Conservation (phyloP, 106 monocot species). For the Iris macrosiphon region DNA sequence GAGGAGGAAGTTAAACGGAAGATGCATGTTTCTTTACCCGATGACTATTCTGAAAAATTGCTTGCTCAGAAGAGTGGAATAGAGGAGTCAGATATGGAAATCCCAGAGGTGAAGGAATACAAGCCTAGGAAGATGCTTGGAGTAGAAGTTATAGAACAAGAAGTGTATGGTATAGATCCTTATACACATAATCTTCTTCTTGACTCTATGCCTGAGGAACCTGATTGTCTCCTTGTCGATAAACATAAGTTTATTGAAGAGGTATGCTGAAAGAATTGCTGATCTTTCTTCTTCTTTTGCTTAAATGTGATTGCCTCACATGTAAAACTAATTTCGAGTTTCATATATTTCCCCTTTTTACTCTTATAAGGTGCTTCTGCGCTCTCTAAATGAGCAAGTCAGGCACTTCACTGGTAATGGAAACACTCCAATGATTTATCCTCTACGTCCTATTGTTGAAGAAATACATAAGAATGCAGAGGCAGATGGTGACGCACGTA, state of each 20-base stretch:
- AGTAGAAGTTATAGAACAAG: conserved; percentile 91
- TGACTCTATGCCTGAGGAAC: conserved; percentile 85
- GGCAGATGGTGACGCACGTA: conserved; percentile 39
- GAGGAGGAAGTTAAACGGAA: conserved; percentile 82
- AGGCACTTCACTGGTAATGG: conserved; percentile 83
- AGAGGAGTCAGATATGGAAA: conserved; percentile 85
- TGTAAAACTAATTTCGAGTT: background rate
- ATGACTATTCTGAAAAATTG: conserved; percentile 84
- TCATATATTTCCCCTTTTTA: background rate
- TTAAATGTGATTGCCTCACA: background rate
- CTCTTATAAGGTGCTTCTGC: conserved; percentile 83
- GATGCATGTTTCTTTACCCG: conserved; percentile 90
- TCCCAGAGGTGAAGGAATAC: conserved; percentile 98
- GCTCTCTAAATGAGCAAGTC: conserved; percentile 74
- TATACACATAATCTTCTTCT: conserved; percentile 96
- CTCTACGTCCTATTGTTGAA: conserved; percentile 66
- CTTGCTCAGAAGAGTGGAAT: conserved; percentile 60
- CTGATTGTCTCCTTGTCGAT: conserved; percentile 51
- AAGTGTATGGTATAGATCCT: conserved; percentile 99
- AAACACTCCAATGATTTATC: conserved; percentile 88
- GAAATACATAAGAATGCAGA: conserved; percentile 75
- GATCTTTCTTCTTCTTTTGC: background rate
- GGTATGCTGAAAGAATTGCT: conserved; percentile 30
- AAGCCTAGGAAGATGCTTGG: conserved; percentile 88
- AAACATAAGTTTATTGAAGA: conserved; percentile 95